Conservation (phyloP, 2,329 filamentous ascomycete species). For the Penicillium hesseltinei region DNA sequence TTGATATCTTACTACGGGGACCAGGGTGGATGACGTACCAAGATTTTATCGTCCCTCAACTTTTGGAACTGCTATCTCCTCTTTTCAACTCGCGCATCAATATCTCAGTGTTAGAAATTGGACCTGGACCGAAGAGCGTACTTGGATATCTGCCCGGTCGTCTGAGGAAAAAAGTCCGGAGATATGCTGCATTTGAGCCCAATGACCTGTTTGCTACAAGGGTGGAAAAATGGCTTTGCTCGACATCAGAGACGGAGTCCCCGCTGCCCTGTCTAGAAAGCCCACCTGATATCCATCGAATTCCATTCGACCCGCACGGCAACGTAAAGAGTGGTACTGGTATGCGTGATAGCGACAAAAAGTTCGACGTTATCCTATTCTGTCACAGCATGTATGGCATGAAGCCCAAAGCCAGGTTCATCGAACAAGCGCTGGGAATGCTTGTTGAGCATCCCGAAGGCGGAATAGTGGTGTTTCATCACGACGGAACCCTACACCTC, state of each 20-base stretch:
- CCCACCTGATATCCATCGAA: slow-evolving; percentile 6
- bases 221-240: slow-evolving; percentile 46
- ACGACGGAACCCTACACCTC: slow-evolving; percentile 45
- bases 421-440: slow-evolving; percentile 50
- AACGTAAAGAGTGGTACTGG: slow-evolving; percentile 18
- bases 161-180: slow-evolving; percentile 45
- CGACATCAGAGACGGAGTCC: slow-evolving; percentile 25
- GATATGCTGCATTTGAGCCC: slow-evolving; percentile 57
- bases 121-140: slow-evolving; percentile 57
- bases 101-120: slow-evolving; percentile 60
- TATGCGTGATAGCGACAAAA: slow-evolving; percentile 30
- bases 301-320: slow-evolving; percentile 20
- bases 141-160: slow-evolving; percentile 49
- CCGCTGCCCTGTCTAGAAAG: slow-evolving; percentile 14
- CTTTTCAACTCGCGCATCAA: slow-evolving; percentile 42
- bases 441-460: slow-evolving; percentile 39
- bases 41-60: slow-evolving; percentile 48
- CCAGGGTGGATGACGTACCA: slow-evolving; percentile 39
- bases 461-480: slow-evolving; percentile 57
- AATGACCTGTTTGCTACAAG: slow-evolving; percentile 47
- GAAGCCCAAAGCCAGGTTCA: slow-evolving; percentile 47
- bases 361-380: slow-evolving; percentile 59
- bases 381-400: slow-evolving; percentile 66
- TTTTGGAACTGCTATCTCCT: slow-evolving; percentile 44
- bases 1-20: slow-evolving; percentile 43